These are phyloP conservation scores for Ampelomyces quisqualis DNA, from an alignment of 2,329 filamentous ascomycete species.

Conservation along the genomic window DNA sequence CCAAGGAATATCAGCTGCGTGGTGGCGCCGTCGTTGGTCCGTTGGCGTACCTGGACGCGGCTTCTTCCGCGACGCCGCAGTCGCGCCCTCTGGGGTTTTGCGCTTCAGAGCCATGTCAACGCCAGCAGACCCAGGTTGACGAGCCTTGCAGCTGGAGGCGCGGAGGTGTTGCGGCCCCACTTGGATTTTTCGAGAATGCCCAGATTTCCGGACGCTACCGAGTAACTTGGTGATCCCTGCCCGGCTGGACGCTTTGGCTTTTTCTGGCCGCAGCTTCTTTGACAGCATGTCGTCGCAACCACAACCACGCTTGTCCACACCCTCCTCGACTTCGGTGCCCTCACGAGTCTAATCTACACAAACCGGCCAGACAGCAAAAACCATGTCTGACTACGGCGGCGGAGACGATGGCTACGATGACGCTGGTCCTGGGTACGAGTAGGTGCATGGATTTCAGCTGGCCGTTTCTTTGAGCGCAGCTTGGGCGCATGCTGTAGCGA, in stretches of 20 bases:
- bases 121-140: constrained; percentile 5
- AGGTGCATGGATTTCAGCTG: constrained; percentile 19
- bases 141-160: constrained; percentile 11
- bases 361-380: constrained; percentile 2
- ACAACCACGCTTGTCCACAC: too few species aligned
- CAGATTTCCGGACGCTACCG: constrained; percentile 23
- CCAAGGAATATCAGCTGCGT: constrained; percentile 6
- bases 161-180: constrained; percentile 13
- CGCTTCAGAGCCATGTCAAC: constrained; percentile 34
- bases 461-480: constrained; percentile 6
- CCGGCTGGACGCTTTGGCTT: background rate
- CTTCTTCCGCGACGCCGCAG: constrained; percentile 23
- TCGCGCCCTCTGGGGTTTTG: constrained; percentile 15
- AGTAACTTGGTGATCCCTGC: constrained; percentile 3
- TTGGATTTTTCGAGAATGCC: constrained; percentile 22
- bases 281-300: too few species aligned
- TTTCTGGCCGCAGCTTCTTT: too few species aligned
- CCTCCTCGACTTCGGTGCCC: too few species aligned
- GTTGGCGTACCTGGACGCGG: constrained; percentile 23
- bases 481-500: constrained; percentile 8
- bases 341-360: too few species aligned
- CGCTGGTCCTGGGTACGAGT: constrained; percentile 35
- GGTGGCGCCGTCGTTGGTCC: constrained; percentile 5
- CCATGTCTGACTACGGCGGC: constrained; percentile 52
- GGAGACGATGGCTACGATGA: constrained; percentile 40